Conservation (phyloP, 192 early-diverging fungal genomes). For the Linnemannia schmuckeri region DNA sequence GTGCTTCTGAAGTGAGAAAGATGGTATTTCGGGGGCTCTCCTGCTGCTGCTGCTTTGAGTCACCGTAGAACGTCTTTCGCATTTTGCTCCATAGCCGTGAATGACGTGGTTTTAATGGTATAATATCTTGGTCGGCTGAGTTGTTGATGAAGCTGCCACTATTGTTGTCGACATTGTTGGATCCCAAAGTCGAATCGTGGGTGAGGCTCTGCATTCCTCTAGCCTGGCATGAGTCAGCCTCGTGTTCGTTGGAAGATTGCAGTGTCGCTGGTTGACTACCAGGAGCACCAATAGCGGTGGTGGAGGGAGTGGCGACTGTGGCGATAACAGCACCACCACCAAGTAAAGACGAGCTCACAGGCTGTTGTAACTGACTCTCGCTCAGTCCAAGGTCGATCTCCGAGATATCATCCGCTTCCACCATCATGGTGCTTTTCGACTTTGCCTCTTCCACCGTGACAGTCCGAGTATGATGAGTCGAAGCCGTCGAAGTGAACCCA, state of each 20-base stretch:
- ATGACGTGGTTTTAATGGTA: neutral
- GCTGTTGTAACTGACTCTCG: neutral
- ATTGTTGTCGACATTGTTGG: too few relatives aligned
- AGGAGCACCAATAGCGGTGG: neutral
- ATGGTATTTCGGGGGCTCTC: conserved; percentile 20
- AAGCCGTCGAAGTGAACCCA: conserved; percentile 24
- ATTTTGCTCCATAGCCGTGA: conserved; percentile 40
- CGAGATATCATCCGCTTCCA: neutral
- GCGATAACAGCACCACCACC: neutral
- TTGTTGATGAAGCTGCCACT: neutral
- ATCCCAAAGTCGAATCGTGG: neutral
- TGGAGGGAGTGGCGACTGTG: neutral
- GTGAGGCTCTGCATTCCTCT: neutral
- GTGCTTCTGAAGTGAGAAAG: conserved; percentile 9
- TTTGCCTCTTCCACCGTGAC: neutral
- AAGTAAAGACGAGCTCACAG: neutral
- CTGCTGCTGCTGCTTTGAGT: conserved; percentile 1
- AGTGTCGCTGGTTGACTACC: neutral
- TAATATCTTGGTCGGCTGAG: neutral
- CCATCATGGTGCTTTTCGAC: neutral
- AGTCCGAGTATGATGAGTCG: neutral
- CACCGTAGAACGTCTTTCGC: conserved; percentile 35
- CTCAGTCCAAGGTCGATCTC: conserved; percentile 8
- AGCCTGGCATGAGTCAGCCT: neutral
- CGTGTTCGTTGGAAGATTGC: neutral